Evolutionary conservation across 257 asterid genomes (phyloP), one percentile per base, ranked within the genome.

Genomic region (Solanum boliviense): DNA sequence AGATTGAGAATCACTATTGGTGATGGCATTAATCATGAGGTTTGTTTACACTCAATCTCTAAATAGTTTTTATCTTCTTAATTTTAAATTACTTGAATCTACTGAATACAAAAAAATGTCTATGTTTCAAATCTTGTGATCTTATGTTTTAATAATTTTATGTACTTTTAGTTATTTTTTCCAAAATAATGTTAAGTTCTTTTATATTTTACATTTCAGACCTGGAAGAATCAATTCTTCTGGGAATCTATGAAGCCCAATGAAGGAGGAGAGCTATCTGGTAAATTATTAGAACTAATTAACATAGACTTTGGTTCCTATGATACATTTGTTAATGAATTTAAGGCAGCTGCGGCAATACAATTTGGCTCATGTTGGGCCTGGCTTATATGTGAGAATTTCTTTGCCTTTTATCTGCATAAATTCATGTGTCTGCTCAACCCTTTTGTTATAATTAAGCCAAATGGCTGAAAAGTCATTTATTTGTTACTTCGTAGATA

Each of bases 341-440:
- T 97, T 89, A 97, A 94, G 93, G 89, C 95, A 39, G 99, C 96
- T 87, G 99, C 98, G 74, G 91, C 95, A 34, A 95, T 97, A 25
- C 99, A 97, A 84, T 94, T 94, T 87, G 98, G 98, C 60, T 95
- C 98, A 27, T 98, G 98, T 88, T 97, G 99, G 99, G 97, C 98
- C 87, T 97, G 99, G 99, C 98, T 97, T 82, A 98, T 93, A 2
- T 97, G 99, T 97, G 91, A 93, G 91, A 93, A 98, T 87, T 68
- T 88, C 79, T 87, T 65, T 39, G 25, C 83, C 76, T 67, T 32
- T 68, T 38, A 36, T 85, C 36, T 41, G 62, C n/a, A 46, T 39
- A n/a, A 4, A 4, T 1, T 1, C 56, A 46, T 76, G 13, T 78
- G 15, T 79, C 52, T 44, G 0, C 52, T 44, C 52, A 44, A 44